phyloP scores from a whole-genome alignment of 2,329 filamentous ascomycete species.

The Stemphylium vesicarium region DNA sequence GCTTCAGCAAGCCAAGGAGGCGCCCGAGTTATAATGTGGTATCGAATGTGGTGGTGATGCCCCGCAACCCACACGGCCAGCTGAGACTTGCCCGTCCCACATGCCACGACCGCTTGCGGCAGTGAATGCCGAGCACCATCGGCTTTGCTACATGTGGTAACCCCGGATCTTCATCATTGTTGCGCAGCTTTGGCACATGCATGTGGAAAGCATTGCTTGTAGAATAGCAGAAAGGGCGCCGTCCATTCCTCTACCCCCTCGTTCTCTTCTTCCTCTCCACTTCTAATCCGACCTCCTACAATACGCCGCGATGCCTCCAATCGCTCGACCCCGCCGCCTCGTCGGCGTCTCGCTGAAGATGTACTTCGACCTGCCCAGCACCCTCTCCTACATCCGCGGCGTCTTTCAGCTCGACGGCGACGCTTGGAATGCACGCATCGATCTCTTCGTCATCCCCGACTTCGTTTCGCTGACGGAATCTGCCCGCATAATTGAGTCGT shows the following conservation, averaged over 20 bases:
- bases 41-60: slow-evolving; percentile 8
- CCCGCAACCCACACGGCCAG: slow-evolving; percentile 1
- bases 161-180: slow-evolving; percentile 2
- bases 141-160: slow-evolving; percentile 11
- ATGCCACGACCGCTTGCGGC: neutral
- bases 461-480: slow-evolving; percentile 70
- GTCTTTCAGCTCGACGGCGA: slow-evolving; percentile 58
- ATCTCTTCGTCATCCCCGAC: slow-evolving; percentile 80
- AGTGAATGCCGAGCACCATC: neutral
- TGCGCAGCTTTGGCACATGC: neutral
- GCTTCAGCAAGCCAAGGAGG: neutral
- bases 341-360: slow-evolving; percentile 79
- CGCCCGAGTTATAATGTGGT: slow-evolving; percentile 7
- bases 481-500: slow-evolving; percentile 56
- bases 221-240: neutral
- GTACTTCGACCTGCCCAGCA: slow-evolving; percentile 75
- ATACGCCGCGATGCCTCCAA: slow-evolving; percentile 35
- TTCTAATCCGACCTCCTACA: neutral
- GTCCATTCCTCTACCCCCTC: neutral
- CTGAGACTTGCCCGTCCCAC: slow-evolving; percentile 2
- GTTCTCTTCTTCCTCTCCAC: neutral
- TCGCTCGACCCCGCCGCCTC: slow-evolving; percentile 62
- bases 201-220: neutral
- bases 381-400: slow-evolving; percentile 57
- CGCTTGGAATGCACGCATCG: slow-evolving; percentile 61